These are phyloP conservation scores for Xylariaceae sp. DNA, from an alignment of 2,329 filamentous ascomycete species.

Conservation along the genomic window DNA sequence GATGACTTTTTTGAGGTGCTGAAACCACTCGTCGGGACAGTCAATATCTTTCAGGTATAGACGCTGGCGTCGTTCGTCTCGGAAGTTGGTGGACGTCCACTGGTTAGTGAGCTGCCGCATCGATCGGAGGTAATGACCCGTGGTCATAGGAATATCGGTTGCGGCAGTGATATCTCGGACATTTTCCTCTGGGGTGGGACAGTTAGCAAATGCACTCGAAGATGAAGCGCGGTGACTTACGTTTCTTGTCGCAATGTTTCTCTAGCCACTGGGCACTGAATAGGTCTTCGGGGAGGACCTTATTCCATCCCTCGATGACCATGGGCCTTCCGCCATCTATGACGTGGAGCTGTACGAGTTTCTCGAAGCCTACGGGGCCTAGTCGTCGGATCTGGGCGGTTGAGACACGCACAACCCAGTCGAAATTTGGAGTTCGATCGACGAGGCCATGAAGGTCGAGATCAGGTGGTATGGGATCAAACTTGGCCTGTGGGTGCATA, in stretches of 20 bases:
- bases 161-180: constrained; percentile 76
- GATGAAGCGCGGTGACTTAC: constrained; percentile 44
- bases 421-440: constrained; percentile 75
- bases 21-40: constrained; percentile 81
- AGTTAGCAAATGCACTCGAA: neutral
- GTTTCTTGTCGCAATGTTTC: constrained; percentile 72
- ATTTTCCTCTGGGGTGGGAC: constrained; percentile 62
- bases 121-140: constrained; percentile 84
- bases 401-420: constrained; percentile 78
- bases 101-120: constrained; percentile 82
- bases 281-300: constrained; percentile 67
- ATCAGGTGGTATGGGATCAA: constrained; percentile 84
- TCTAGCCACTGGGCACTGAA: constrained; percentile 81
- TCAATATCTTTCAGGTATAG: constrained; percentile 98
- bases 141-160: constrained; percentile 75
- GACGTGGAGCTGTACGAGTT: constrained; percentile 77
- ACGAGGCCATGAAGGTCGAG: constrained; percentile 75
- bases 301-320: constrained; percentile 85
- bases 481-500: constrained; percentile 77
- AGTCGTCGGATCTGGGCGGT: constrained; percentile 73
- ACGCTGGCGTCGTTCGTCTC: constrained; percentile 74
- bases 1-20: constrained; percentile 72
- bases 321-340: constrained; percentile 81
- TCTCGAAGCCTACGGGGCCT: constrained; percentile 77
- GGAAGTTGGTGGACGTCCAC: constrained; percentile 71